Evolutionary conservation across 2,329 filamentous ascomycete genomes (phyloP), one percentile per base, ranked within the genome.

Genomic region (Fusarium sp.): DNA sequence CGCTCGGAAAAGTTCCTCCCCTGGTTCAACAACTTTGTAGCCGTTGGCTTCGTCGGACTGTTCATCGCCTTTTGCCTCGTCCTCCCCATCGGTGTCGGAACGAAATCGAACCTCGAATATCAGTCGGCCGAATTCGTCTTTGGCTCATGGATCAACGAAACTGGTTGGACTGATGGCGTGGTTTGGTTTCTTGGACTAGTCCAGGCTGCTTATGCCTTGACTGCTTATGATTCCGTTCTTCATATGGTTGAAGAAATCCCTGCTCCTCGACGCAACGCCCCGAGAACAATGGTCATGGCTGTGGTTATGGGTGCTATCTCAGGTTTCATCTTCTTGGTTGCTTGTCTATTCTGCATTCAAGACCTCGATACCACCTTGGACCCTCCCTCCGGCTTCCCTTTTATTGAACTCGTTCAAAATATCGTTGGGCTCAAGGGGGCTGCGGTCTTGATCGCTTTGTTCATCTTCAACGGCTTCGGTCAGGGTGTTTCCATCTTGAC

Each of bases 161-260:
- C 76, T 0, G 86, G 86, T 7, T 88, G 86, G 86, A 72, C 77
- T 4, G 80, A 86, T 33, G 86, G 85, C 0, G 82, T 88, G 0
- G 81, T 83, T 14, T 88, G 86, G 85, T 88, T 88, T 63, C 81
- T 84, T 0, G 86, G 86, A 1, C 81, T 88, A 2, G 82, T 88
- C 0, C 87, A 88, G 66, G 82, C 85, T 5, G 86, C 86, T 0
- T 88, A 88, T 58, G 85, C 84, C 5, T 14, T 74, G 1, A 72
- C 71, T 7, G 86, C 86, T 0, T 88, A 88, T 59, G 86, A 88
- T 71, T 84, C 86, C 0, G 86, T 87, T 38, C 85, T 88, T 45
- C 86, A 88, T 68, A 85, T 88, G 83, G 83, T 86, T 2, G 86
- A 88, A 56, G 86, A 88, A 71, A 85, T 88, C 0, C 86, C 86